Evolutionary conservation across 495 filamentous ascomycete species (phyloP), one percentile per base, ranked within the genome.

Genomic region (Daldinia vernicosa): DNA sequence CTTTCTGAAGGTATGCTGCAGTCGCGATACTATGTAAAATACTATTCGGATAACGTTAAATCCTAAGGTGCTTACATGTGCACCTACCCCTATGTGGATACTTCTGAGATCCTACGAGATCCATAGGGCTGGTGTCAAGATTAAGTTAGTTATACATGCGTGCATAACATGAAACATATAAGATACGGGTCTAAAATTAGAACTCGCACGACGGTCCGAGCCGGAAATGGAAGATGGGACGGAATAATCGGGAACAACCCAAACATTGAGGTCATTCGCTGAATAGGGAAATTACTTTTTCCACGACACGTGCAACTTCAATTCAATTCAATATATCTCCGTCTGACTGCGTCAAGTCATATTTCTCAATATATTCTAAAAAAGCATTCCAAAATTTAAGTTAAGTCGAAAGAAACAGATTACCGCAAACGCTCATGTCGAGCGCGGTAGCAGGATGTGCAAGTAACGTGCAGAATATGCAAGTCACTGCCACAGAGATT

Each of bases 111-210:
- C 43, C 43, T 8, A 3, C 3, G 17, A 47, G 43, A 47, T 47
- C 43, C 17, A 24, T 47, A 47, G 43, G 43, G 43, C 43, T 47
- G 43, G 43, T 47, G 6, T 47, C 9, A 1, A 47, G 43, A 47
- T 47, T 47, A 47, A 11, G 43, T 47, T 24, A 14, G 43, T 47
- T 24, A 14, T 19, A 5, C 22, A 9, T 47, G 43, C 11, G 17
- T 47, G 43, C 43, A 47, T 47, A 5, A 47, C 17, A 22, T 47
- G 43, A 47, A 47, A 47, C 43, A 47, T 47, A 47, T 9, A 47
- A 47, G 19, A 47, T 47, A 47, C 19, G 19, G 4, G 11, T 47
- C 43, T 47, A 47, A 47, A 47, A 12, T 47, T 47, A 47, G 43
- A 47, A 47, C 7, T 47, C 11, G n/a, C 8, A 24, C 6, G 11